Percentiles rank a stretch among this genome's conserved stretches.
Conservation (phyloP, 2,329 filamentous ascomycete genomes). For the Diaporthe nobilis region DNA sequence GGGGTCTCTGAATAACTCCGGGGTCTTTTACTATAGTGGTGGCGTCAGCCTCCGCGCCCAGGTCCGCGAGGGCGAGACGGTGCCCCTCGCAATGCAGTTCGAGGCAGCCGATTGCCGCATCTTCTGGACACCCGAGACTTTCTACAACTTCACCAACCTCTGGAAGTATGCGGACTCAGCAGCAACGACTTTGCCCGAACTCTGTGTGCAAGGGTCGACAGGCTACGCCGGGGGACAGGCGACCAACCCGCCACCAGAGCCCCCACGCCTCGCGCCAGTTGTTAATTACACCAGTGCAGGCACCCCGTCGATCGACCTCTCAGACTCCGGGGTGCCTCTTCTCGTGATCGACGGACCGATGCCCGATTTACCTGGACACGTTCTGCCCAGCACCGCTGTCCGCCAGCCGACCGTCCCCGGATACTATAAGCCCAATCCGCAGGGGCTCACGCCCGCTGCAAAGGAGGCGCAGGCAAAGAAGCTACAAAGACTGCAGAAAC, state of each 20-base stretch:
- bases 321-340: no score
- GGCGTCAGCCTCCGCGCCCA: constrained; percentile 48
- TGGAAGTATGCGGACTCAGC: constrained; percentile 56
- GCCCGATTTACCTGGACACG: no score
- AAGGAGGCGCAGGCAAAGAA: no score
- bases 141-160: constrained; percentile 63
- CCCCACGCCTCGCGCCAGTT: no score
- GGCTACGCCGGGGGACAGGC: not conserved
- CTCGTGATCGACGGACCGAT: no score
- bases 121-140: constrained; percentile 69
- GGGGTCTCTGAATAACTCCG: constrained; percentile 36
- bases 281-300: no score
- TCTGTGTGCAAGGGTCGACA: not conserved
- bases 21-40: constrained; percentile 39
- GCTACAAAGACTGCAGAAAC: no score
- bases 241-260: not conserved
- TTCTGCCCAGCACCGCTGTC: no score
- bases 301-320: no score
- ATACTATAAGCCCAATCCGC: no score
- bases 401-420: no score
- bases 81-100: constrained; percentile 72
- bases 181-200: not conserved
- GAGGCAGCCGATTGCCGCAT: constrained; percentile 73
- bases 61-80: constrained; percentile 43
- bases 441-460: no score